A percentile compares a stretch with the other conserved stretches of the same genome.
Evolutionary conservation across 2,329 filamentous ascomycete species (phyloP).

Genomic region (Ophiostoma ulmi): DNA sequence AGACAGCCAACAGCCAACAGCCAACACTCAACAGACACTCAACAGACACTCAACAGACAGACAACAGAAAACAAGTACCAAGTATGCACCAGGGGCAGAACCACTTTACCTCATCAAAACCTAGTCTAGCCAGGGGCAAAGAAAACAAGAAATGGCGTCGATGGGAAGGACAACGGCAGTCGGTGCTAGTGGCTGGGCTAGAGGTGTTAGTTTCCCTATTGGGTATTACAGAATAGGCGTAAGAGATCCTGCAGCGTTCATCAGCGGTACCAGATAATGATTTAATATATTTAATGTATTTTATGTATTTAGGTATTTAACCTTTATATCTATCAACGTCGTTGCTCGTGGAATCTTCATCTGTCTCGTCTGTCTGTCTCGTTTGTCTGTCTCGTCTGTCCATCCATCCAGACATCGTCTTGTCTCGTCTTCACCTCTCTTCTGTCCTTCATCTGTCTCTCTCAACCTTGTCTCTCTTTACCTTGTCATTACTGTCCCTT

Average conservation of each 20-base stretch:
- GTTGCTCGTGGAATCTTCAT: not conserved
- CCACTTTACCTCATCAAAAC: not conserved
- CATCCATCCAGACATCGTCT: not conserved
- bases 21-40: not conserved
- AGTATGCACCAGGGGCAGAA: not conserved
- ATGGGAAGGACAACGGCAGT: not conserved
- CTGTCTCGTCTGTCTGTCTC: not conserved
- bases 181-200: not conserved
- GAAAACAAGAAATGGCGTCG: not conserved
- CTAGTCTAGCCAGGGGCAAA: conserved; percentile 8
- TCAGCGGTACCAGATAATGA: too few relatives aligned
- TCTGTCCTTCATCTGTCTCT: too few relatives aligned
- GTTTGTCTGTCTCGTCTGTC: not conserved
- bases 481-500: not conserved
- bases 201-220: not conserved
- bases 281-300: too few relatives aligned
- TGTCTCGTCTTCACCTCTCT: not conserved
- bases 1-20: not conserved
- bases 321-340: not conserved
- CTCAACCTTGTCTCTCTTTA: too few relatives aligned
- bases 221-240: too few relatives aligned
- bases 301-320: not conserved
- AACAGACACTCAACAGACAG: not conserved
- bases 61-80: not conserved
- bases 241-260: too few relatives aligned